These are phyloP conservation scores for Picea sitchensis DNA, from an alignment of 75 land plant species.

Conservation along the genomic window DNA sequence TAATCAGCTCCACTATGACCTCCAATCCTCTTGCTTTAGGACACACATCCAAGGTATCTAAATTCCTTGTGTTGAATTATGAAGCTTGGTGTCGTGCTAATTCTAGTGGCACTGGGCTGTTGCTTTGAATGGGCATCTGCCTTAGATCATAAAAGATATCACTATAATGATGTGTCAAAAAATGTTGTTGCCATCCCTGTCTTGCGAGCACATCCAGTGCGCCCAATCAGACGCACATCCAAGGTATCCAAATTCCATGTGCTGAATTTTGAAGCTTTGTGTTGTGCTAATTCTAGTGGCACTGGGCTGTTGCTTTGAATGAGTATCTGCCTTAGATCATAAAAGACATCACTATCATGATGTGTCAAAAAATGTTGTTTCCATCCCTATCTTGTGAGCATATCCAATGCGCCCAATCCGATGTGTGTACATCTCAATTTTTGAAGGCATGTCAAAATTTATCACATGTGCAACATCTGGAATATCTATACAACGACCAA, in stretches of 20 bases:
- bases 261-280: slow-evolving; percentile 7
- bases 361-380: slow-evolving; percentile 9
- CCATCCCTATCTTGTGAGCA: slow-evolving; percentile 4
- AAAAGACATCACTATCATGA: slow-evolving; percentile 9
- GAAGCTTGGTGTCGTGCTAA: too few species aligned
- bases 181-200: too few species aligned
- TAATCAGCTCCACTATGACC: slow-evolving; percentile 70
- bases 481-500: slow-evolving; percentile 7
- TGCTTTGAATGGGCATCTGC: too few species aligned
- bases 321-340: slow-evolving; percentile 4
- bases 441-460: slow-evolving; percentile 9
- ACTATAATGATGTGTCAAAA: too few species aligned
- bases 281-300: slow-evolving; percentile 3
- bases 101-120: too few species aligned
- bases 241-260: slow-evolving; percentile 89
- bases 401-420: slow-evolving; percentile 11
- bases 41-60: too few species aligned
- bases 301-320: not conserved
- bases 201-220: too few species aligned
- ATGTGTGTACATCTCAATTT: slow-evolving; percentile 10
- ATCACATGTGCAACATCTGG: slow-evolving; percentile 9
- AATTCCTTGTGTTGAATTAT: too few species aligned
- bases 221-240: slow-evolving; percentile 63
- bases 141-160: too few species aligned
- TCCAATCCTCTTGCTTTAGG: slow-evolving; percentile 80